phyloP scores from a whole-genome alignment of 306 rosid genomes.

The Datisca glomerata region DNA sequence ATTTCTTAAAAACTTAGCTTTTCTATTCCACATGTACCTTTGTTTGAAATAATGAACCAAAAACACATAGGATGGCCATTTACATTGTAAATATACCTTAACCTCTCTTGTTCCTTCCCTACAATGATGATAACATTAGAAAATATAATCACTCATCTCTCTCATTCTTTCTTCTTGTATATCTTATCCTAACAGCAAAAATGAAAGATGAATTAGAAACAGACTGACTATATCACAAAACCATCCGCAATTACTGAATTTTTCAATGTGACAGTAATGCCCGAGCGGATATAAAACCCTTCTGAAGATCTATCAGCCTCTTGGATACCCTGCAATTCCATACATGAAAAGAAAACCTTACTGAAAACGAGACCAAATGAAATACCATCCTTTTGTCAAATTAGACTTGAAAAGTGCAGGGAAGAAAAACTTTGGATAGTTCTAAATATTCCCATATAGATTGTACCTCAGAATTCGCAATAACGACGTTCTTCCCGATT shows the following conservation, averaged over 20 bases:
- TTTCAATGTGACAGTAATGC: slow-evolving; percentile 53
- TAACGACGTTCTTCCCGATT: slow-evolving; percentile 67
- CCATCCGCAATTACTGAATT: slow-evolving; percentile 62
- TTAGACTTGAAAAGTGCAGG: no score
- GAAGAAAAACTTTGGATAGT: no score
- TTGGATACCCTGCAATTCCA: slow-evolving; percentile 63
- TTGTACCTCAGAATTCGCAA: slow-evolving; percentile 67
- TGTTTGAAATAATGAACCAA: no score
- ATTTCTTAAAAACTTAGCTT: no score
- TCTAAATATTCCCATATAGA: no score
- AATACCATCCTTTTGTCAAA: neutral
- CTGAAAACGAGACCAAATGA: neutral
- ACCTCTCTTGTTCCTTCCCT: neutral
- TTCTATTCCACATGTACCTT: no score
- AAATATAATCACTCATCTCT: neutral
- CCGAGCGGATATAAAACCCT: slow-evolving; percentile 89
- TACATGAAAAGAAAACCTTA: slow-evolving; percentile 6
- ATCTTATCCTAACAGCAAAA: slow-evolving; percentile 20
- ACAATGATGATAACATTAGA: neutral
- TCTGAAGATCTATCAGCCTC: slow-evolving; percentile 85
- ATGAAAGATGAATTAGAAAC: neutral
- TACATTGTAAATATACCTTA: slow-evolving; percentile 6
- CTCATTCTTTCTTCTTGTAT: slow-evolving; percentile 8
- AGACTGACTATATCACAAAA: slow-evolving; percentile 29
- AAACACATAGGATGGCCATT: no score